Evolutionary conservation across 139 green algal species (phyloP), one percentile per base, ranked within the genome.

Genomic region (Chlorella vulgaris): DNA sequence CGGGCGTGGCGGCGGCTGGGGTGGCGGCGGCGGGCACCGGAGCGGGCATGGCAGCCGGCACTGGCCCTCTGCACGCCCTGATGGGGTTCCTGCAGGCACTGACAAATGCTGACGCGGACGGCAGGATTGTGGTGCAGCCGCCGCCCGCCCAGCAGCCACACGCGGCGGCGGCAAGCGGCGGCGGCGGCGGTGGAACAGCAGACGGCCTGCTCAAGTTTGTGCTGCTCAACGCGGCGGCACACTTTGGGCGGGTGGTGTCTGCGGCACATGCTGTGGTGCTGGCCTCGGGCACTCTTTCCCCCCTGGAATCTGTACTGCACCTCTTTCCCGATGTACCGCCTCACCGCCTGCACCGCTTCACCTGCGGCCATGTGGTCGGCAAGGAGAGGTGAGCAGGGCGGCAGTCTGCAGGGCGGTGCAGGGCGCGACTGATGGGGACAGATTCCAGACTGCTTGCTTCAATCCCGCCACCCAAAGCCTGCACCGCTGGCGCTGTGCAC

Each of bases 251-350:
- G 73, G 78, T 91, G 21, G 42, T 89, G 29, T 68, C 65, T 29
- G 36, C 83, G 29, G 90, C 93, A 3, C 87, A 91, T 35, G 88
- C 93, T 19, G 93, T 98, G 4, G 80, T 99, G 24, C 90, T 99
- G 1, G 95, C 94, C 22, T 95, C 91, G 3, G 96, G 96, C 78
- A 99, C 96, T 0, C 90, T 99, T 22, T 90, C 94, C 2, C 96
- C 96, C 0, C 61, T 92, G 76, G 68, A 80, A 15, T 74, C 69
- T 4, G 63, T 88, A 40, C 74, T 86, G 58, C 80, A 88, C 39
- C 89, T 98, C 26, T 93, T 96, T 55, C 93, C 91, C 0, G 68
- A 65, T 7, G 36, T 90, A 40, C 66, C 85, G 0, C 42, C 53
- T 0, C 47, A 65, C 19, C 73, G 73, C 1, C 50, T 97, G 22